phyloP scores from a whole-genome alignment of 352 stramenopile species.

The Globisporangium cystogenes region DNA sequence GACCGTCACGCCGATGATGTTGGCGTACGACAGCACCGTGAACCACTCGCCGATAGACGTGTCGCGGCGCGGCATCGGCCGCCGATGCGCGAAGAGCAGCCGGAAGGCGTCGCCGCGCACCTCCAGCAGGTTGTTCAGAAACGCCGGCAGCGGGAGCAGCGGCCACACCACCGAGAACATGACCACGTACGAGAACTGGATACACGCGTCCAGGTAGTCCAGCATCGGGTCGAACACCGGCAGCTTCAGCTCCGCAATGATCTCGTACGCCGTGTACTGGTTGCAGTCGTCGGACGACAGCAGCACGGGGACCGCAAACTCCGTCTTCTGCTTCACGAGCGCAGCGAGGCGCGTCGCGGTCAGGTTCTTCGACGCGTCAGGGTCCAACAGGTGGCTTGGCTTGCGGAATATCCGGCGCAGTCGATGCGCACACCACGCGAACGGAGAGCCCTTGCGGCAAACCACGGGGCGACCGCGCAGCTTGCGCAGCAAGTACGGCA shows the following conservation, averaged over 20 bases:
- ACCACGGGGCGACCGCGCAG: conserved; percentile 59
- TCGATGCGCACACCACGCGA: conserved; percentile 46
- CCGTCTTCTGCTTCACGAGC: conserved; percentile 64
- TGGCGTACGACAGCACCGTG: conserved; percentile 80
- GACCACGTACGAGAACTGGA: conserved; percentile 88
- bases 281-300: conserved; percentile 77
- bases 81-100: conserved; percentile 69
- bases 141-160: conserved; percentile 81
- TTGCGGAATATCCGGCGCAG: conserved; percentile 32
- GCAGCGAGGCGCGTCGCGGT: conserved; percentile 57
- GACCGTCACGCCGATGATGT: conserved; percentile 81
- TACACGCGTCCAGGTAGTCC: conserved; percentile 85
- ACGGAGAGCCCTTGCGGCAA: conserved; percentile 54
- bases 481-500: conserved; percentile 80
- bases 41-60: conserved; percentile 81
- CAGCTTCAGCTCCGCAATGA: conserved; percentile 79
- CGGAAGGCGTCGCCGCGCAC: conserved; percentile 81
- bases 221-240: conserved; percentile 79
- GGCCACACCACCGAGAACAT: conserved; percentile 91
- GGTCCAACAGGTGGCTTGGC: neutral
- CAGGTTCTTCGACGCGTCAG: conserved; percentile 35
- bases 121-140: conserved; percentile 85
- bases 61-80: conserved; percentile 78
- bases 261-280: conserved; percentile 84
- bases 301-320: conserved; percentile 62